phyloP scores from a whole-genome alignment of 1,284 basidiomycete species.

The Apiotrichum sp. region DNA sequence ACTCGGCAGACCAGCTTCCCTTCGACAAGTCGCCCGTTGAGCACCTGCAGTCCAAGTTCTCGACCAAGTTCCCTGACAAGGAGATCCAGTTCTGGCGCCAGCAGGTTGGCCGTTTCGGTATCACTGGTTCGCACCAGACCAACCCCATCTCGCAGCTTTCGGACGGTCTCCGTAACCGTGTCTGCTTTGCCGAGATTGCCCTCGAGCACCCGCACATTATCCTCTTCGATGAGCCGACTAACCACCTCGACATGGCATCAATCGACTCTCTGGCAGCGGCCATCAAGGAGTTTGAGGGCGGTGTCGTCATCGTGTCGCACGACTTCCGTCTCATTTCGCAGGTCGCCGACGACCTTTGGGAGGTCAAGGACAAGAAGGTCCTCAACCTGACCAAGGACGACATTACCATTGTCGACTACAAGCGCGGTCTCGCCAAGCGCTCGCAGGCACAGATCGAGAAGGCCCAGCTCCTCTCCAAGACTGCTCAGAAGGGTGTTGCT shows the following conservation, averaged over 20 bases:
- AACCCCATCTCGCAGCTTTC: slow-evolving; percentile 85
- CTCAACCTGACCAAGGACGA: slow-evolving; percentile 84
- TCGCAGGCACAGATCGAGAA: slow-evolving; percentile 67
- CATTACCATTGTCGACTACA: slow-evolving; percentile 85
- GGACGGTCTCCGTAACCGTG: slow-evolving; percentile 89
- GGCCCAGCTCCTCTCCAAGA: slow-evolving; percentile 84
- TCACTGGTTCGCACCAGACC: slow-evolving; percentile 89
- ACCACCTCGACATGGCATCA: slow-evolving; percentile 60
- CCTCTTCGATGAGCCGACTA: slow-evolving; percentile 61
- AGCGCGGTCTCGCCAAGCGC: slow-evolving; percentile 53
- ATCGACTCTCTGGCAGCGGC: slow-evolving; percentile 91
- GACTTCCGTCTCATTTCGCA: slow-evolving; percentile 94
- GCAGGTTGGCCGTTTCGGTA: slow-evolving; percentile 92
- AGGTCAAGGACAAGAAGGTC: slow-evolving; percentile 92
- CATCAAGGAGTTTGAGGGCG: slow-evolving; percentile 95
- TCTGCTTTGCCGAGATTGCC: slow-evolving; percentile 55
- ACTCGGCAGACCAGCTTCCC: slow-evolving; percentile 96
- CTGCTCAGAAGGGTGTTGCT: slow-evolving; percentile 46
- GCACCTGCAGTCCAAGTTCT: slow-evolving; percentile 80
- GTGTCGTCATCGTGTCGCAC: slow-evolving; percentile 96
- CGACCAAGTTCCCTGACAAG: slow-evolving; percentile 87
- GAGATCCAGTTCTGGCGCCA: slow-evolving; percentile 83
- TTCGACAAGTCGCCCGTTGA: slow-evolving; percentile 90
- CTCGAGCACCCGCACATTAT: slow-evolving; percentile 92
- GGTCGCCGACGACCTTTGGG: slow-evolving; percentile 96